phyloP scores from a whole-genome alignment of 225 moss, liverwort and hornwort genomes.

The Physcomitrellopsis africana region DNA sequence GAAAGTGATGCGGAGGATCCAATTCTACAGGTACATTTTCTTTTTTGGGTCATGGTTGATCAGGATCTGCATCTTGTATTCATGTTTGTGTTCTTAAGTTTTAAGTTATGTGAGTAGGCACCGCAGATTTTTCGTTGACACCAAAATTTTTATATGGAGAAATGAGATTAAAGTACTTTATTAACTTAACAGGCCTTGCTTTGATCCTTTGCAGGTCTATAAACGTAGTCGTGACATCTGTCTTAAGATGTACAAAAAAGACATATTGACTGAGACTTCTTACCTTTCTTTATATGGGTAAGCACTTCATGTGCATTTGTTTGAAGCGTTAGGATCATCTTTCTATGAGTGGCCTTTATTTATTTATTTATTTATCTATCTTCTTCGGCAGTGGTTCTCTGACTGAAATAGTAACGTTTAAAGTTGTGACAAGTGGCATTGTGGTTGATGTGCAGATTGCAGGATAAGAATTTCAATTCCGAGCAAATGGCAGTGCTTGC shows the following conservation, averaged over 20 bases:
- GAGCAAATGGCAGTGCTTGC: slow-evolving; percentile 80
- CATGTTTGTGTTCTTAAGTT: too few relatives aligned
- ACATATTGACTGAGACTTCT: slow-evolving; percentile 73
- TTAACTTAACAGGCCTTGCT: slow-evolving; percentile 1
- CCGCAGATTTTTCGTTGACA: neutral
- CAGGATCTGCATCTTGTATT: neutral
- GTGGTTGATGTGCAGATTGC: slow-evolving; percentile 58
- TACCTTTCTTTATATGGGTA: slow-evolving; percentile 89
- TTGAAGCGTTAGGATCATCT: neutral
- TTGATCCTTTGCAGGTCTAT: slow-evolving; percentile 61
- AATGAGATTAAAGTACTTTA: neutral
- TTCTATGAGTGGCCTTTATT: slow-evolving; percentile 10
- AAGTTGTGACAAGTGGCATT: slow-evolving; percentile 25
- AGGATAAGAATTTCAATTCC: slow-evolving; percentile 70
- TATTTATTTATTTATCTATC: neutral
- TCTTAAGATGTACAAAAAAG: slow-evolving; percentile 80
- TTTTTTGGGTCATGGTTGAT: slow-evolving; percentile 11
- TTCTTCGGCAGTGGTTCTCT: too few relatives aligned
- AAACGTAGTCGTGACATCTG: slow-evolving; percentile 91
- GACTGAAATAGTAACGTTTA: neutral
- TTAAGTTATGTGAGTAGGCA: neutral
- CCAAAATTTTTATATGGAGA: neutral
- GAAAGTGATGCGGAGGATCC: slow-evolving; percentile 66
- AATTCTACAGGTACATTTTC: slow-evolving; percentile 53
- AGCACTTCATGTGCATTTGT: slow-evolving; percentile 10